phyloP scores from a whole-genome alignment of 1,284 basidiomycete species.

The Sutorius eximius region DNA sequence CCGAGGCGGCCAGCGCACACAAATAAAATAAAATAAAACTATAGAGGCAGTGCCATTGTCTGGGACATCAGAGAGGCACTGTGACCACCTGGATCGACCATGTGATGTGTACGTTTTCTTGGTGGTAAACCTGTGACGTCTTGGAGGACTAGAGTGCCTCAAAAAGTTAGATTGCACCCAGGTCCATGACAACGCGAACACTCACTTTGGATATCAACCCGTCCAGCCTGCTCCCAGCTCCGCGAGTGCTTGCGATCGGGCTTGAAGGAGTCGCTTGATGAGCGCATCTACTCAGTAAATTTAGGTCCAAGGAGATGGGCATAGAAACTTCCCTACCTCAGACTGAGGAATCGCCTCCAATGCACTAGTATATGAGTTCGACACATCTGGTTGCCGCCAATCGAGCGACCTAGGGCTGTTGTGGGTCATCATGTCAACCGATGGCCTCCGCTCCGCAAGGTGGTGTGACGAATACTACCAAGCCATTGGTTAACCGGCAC shows the following conservation, averaged over 20 bases:
- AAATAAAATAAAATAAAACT: slow-evolving; percentile 2
- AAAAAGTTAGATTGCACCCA: slow-evolving; percentile 20
- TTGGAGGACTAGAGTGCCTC: slow-evolving; percentile 32
- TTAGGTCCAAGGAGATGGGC: slow-evolving; percentile 19
- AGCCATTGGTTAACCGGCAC: slow-evolving; percentile 22
- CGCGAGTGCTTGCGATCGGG: slow-evolving; percentile 55
- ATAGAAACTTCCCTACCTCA: slow-evolving; percentile 43
- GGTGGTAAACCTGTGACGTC: slow-evolving; percentile 54
- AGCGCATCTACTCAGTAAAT: slow-evolving; percentile 39
- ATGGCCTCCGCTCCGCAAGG: slow-evolving; percentile 35
- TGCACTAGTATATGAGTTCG: slow-evolving; percentile 44
- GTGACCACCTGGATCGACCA: slow-evolving; percentile 48
- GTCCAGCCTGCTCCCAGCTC: slow-evolving; percentile 54
- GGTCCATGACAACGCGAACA: slow-evolving; percentile 20
- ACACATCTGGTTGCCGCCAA: slow-evolving; percentile 50
- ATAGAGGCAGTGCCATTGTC: slow-evolving; percentile 43
- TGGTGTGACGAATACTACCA: slow-evolving; percentile 36
- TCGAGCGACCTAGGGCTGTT: slow-evolving; percentile 48
- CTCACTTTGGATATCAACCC: slow-evolving; percentile 37
- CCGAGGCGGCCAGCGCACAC: slow-evolving; percentile 23
- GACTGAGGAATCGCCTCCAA: slow-evolving; percentile 48
- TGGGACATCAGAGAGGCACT: slow-evolving; percentile 49
- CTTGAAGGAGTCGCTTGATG: slow-evolving; percentile 46
- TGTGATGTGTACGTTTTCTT: slow-evolving; percentile 59
- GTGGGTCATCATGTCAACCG: slow-evolving; percentile 36